A percentile compares a stretch with the other conserved stretches of the same genome.
Evolutionary conservation across 768 basidiomycete genomes (phyloP).

Genomic region (Pisolithus microcarpus): DNA sequence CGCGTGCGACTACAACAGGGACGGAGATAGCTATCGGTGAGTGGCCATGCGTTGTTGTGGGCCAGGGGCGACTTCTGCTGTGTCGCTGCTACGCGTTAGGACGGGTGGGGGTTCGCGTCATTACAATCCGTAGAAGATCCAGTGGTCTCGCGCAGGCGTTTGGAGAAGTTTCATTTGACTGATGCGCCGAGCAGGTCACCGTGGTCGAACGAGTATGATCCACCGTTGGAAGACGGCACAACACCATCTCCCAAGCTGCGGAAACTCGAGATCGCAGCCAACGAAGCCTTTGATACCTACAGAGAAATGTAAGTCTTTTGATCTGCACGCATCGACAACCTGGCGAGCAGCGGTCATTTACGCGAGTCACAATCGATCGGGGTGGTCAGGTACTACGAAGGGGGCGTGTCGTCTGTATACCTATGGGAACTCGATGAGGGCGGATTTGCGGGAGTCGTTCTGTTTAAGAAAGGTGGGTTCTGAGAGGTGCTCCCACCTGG

Average conservation of each 20-base stretch:
- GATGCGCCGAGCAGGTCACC: conserved; percentile 62
- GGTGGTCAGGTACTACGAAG: conserved; percentile 80
- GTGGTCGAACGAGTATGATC: conserved; percentile 96
- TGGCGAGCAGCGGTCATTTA: conserved; percentile 1
- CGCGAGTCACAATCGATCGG: not conserved
- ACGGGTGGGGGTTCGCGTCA: no score
- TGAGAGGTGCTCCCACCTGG: not conserved
- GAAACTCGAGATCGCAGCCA: conserved; percentile 86
- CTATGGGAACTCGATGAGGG: conserved; percentile 98
- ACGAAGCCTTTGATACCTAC: conserved; percentile 96
- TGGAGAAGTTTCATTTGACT: conserved; percentile 1
- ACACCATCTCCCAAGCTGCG: conserved; percentile 80
- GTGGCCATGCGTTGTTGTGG: conserved; percentile 15
- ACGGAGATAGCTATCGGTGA: conserved; percentile 88
- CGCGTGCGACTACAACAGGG: conserved; percentile 88
- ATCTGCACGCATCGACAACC: not conserved
- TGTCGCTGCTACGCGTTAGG: not conserved
- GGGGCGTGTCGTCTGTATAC: conserved; percentile 95
- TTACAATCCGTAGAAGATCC: no score
- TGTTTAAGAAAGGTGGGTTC: conserved; percentile 84
- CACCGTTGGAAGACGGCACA: conserved; percentile 84
- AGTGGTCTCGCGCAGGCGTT: no score
- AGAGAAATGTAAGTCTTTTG: conserved; percentile 68
- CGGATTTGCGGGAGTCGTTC: conserved; percentile 92
- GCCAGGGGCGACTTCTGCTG: not conserved